Percentiles rank a stretch among this genome's conserved stretches.
phyloP scores from a whole-genome alignment of 2,329 filamentous ascomycete species.

The Alternaria sp. region DNA sequence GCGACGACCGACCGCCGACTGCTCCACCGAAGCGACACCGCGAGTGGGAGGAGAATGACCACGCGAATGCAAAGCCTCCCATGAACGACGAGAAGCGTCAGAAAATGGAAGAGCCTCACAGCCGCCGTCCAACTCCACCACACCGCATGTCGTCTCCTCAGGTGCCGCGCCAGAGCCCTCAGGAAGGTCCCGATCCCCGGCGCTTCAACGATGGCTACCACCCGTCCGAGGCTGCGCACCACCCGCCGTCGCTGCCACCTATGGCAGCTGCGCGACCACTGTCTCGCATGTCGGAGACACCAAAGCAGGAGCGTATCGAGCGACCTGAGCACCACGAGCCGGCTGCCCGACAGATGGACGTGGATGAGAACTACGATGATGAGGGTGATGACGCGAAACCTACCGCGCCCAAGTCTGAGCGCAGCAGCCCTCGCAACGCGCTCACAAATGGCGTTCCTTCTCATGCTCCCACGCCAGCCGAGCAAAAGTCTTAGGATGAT shows the following conservation, averaged over 20 bases:
- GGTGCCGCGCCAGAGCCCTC: conserved; percentile 75
- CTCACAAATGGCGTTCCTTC: conserved; percentile 41
- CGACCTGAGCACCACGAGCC: conserved; percentile 69
- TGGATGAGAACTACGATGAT: conserved; percentile 97
- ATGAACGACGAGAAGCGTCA: conserved; percentile 87
- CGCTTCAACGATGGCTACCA: conserved; percentile 82
- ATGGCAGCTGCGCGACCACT: conserved; percentile 55
- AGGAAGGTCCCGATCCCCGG: conserved; percentile 64
- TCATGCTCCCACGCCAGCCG: conserved; percentile 44
- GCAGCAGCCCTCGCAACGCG: conserved; percentile 51
- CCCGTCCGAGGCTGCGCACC: conserved; percentile 90
- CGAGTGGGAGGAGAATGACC: conserved; percentile 88
- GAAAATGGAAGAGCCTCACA: conserved; percentile 81
- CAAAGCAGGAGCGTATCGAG: conserved; percentile 51
- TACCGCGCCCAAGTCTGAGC: conserved; percentile 51
- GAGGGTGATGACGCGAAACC: conserved; percentile 82
- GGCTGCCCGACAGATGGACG: conserved; percentile 92
- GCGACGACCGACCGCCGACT: conserved; percentile 77
- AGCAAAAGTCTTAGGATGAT: conserved; percentile 40
- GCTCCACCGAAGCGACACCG: conserved; percentile 78
- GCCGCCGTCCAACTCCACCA: conserved; percentile 66
- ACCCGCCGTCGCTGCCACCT: conserved; percentile 68
- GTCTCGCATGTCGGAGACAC: conserved; percentile 57
- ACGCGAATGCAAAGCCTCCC: conserved; percentile 74
- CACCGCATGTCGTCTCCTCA: conserved; percentile 62